Conservation (phyloP, 306 rosid genomes). For the Luffa acutangula region DNA sequence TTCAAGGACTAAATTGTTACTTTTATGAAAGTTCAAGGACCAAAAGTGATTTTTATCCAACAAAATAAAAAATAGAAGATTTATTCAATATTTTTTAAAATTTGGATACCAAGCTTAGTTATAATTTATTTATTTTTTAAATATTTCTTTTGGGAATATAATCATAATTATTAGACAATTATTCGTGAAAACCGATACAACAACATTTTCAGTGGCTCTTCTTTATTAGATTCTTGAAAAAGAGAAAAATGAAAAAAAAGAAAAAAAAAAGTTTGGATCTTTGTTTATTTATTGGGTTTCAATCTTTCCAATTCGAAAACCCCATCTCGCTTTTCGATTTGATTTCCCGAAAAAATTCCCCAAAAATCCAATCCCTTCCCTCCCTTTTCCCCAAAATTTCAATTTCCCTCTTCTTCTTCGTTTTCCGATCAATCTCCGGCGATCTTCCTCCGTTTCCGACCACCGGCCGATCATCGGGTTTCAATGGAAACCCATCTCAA, state of each 20-base stretch:
- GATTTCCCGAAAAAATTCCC: neutral
- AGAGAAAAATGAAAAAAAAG: neutral
- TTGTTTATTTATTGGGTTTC: neutral
- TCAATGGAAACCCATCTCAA: slow-evolving; percentile 18
- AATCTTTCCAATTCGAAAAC: neutral
- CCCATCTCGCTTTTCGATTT: neutral
- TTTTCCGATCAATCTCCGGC: neutral
- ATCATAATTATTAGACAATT: too few relatives aligned
- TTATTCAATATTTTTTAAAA: too few relatives aligned
- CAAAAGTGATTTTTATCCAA: too few relatives aligned
- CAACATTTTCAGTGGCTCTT: neutral
- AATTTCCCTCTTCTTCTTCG: neutral
- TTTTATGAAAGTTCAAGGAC: too few relatives aligned
- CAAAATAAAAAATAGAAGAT: too few relatives aligned
- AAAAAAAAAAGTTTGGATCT: neutral
- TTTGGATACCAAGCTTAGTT: too few relatives aligned
- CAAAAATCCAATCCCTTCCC: neutral
- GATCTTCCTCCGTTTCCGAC: neutral
- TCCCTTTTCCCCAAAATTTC: neutral
- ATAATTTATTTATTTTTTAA: too few relatives aligned
- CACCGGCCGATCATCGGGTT: neutral
- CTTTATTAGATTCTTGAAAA: neutral
- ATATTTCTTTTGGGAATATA: too few relatives aligned
- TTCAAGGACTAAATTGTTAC: too few relatives aligned
- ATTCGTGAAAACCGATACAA: neutral